Base-by-base conservation (phyloP, 1,139 yeast species). In the Lodderomyces elongisporus region DNA sequence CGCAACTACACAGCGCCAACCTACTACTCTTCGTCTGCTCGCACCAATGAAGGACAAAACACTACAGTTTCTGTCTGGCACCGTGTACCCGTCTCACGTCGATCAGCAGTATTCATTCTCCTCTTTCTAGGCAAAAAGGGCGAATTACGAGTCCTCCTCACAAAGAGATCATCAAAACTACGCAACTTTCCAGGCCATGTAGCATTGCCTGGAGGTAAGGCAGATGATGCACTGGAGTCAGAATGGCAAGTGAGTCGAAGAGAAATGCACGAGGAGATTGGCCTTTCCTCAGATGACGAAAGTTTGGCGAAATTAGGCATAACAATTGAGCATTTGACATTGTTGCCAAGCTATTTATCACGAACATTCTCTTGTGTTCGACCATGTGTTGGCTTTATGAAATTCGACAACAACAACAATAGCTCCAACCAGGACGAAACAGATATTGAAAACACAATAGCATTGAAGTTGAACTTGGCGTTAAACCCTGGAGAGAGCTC, bases 151-250 rank as follows among this genome's bases (percentile, higher is more conserved):
- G 91, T 87, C 27, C 66, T 88, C 4, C 58, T 88, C 37, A 87
- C 96, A 2, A 80, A 81, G 48, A 60, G 96, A 42, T 79, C 94
- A 9, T 67, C 84, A 32, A 66, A 70, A 33, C 61, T 88, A 46
- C 66, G 79, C 30, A 74, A 74, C 35, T 88, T 85, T 56, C 83
- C 94, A 0, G 95, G 96, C 5, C 95, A 88, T 52, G 83, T 85
- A 10, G 83, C 95, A 3, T 62, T 88, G 14, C 96, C 96, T 3
- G 96, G 96, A 3, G 96, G 96, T 3, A 79, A 79, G 49, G 84
- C 91, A 5, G 95, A 87, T 52, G 54, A 48, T 29, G 75, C 69
- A 0, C 49, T 62, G 3, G 96, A 87, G 52, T 55, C 75, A 12
- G 85, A 82, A 41, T 81, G 83, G 70, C 69, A 69, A 34, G 80